Conservation (phyloP, 345 rosid genomes). For the Leavenworthia alabamica region DNA sequence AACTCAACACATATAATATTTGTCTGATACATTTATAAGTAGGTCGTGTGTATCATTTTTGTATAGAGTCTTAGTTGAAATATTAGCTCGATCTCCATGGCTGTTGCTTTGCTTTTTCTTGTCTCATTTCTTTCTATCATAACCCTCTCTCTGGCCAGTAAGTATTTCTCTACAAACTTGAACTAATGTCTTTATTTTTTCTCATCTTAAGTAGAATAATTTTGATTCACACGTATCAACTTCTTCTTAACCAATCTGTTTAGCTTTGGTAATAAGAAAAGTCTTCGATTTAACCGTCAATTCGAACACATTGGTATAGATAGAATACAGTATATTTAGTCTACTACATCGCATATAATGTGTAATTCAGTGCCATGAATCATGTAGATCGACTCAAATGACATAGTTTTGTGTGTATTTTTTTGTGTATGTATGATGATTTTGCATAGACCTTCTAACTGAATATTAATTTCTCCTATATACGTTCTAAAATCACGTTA, state of each 20-base stretch:
- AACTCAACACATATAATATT: too few species aligned
- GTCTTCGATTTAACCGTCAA: not conserved
- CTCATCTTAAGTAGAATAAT: too few species aligned
- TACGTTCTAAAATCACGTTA: not conserved
- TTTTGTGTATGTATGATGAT: too few species aligned
- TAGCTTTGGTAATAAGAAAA: not conserved
- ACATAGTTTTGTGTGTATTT: not conserved
- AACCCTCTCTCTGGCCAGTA: conserved; percentile 17
- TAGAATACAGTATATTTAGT: too few species aligned
- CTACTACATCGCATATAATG: too few species aligned
- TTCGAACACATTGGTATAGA: not conserved
- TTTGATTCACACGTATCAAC: too few species aligned
- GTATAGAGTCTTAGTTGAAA: not conserved
- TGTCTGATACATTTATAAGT: too few species aligned
- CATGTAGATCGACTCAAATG: not conserved
- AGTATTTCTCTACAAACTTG: not conserved
- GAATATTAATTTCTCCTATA: too few species aligned
- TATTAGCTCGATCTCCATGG: not conserved
- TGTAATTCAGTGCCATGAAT: too few species aligned
- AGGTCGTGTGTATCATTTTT: not conserved
- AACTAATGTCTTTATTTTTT: too few species aligned
- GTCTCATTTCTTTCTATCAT: not conserved
- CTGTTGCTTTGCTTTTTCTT: conserved; percentile 3
- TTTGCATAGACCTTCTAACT: too few species aligned
- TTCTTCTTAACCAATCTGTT: too few species aligned